A percentile compares a stretch with the other conserved stretches of the same genome.
Evolutionary conservation across 345 rosid genomes (phyloP).

Genomic region (Salix caprea): DNA sequence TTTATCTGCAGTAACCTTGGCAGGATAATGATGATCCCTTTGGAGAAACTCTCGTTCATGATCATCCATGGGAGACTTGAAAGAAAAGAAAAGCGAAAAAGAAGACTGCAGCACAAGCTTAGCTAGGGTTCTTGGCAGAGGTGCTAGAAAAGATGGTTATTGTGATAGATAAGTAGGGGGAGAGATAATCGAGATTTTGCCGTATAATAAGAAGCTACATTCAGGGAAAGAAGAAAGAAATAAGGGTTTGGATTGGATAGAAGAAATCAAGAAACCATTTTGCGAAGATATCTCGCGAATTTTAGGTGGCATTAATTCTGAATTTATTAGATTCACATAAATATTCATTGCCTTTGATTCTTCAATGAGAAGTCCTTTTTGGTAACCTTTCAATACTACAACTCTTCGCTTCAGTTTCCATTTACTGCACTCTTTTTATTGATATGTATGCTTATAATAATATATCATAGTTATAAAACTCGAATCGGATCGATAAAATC

Average conservation of each 20-base stretch:
- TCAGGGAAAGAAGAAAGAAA: background rate
- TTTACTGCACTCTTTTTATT: background rate
- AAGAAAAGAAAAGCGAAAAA: background rate
- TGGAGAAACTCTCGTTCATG: background rate
- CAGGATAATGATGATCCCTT: background rate
- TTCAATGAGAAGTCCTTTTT: background rate
- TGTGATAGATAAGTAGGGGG: background rate
- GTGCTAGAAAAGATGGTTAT: background rate
- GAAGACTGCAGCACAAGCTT: background rate
- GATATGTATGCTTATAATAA: no score
- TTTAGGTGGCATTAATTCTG: background rate
- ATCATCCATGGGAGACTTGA: background rate
- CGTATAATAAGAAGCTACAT: background rate
- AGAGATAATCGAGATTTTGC: no score
- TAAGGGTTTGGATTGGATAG: background rate
- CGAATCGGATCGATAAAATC: no score
- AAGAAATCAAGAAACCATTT: background rate
- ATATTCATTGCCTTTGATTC: background rate
- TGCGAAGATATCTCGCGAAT: background rate
- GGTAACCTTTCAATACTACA: background rate
- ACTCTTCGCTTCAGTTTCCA: slow-evolving; percentile 12
- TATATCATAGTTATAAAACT: background rate
- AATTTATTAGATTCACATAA: slow-evolving; percentile 7
- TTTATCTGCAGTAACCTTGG: background rate
- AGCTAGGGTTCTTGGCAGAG: background rate